Evolutionary conservation across 2,329 filamentous ascomycete species (phyloP), one percentile per base, ranked within the genome.

Genomic region (Cordyceps farinosa): DNA sequence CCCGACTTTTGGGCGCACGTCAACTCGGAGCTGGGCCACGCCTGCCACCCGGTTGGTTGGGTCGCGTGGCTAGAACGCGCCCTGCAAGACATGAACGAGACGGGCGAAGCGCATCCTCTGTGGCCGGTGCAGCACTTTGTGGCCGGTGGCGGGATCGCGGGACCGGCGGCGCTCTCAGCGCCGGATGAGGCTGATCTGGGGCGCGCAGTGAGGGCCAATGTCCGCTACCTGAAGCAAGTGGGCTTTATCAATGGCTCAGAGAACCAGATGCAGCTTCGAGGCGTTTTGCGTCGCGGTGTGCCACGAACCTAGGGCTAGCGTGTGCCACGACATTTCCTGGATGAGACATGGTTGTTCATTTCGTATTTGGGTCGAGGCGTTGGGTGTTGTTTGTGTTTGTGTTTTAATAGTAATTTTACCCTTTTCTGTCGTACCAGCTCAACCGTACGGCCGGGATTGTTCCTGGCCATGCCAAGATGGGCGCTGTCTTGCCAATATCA

Each of bases 191-290:
- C 38, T 5, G 50, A 64, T n/a, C 56, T 62, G 3, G 15, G 48
- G 3, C 32, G 22, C 13, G 65, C 61, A 3, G 36, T 67, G 5
- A 54, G 63, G 22, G 61, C 60, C 38, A 68, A 65, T 54, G 57
- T 66, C 30, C 40, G 57, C 1, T 66, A 65, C 54, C 61, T 67
- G 15, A 56, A 44, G 45, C 47, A 57, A 11, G 60, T 68, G 32
- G 64, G 57, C 3, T 67, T 67, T 38, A 59, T 95, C 86, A 47
- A 45, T 10, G 38, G 42, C 54, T n/a, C 53, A 6, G 36, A 30
- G 2, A 13, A 22, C 15, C 50, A 38, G 10, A 15, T 42, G 11
- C 11, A 27, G 52, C 10, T 36, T 17, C 36, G 17, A 29, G 52
- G 22, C 22, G 52, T 55, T 5, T 22, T 55, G 34, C 52, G 52